phyloP scores from a whole-genome alignment of 306 rosid species.

The Rosa chinensis region DNA sequence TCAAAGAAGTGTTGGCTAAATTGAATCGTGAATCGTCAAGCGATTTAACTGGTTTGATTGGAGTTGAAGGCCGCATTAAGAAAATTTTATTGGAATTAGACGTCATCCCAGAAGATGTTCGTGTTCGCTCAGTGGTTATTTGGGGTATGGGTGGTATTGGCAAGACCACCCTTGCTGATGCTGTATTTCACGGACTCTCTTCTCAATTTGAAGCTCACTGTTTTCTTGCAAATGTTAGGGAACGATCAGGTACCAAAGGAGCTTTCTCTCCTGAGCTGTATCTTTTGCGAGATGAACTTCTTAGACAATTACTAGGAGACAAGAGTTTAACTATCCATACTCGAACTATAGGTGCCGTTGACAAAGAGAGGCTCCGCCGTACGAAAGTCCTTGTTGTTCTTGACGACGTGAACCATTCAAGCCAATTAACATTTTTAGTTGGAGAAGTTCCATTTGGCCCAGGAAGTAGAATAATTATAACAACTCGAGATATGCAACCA shows the following conservation, averaged over 20 bases:
- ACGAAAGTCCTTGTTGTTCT: background rate
- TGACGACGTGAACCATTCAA: conserved; percentile 13
- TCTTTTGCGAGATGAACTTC: background rate
- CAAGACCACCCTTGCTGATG: conserved; percentile 11
- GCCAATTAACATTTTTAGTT: background rate
- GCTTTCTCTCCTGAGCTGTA: background rate
- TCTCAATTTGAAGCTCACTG: background rate
- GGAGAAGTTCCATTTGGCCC: conserved; percentile 9
- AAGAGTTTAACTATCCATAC: background rate
- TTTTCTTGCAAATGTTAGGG: conserved; percentile 8
- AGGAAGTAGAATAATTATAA: conserved; percentile 12
- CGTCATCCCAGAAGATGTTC: background rate
- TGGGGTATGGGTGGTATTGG: conserved; percentile 27
- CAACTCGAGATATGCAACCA: background rate
- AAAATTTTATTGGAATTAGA: background rate
- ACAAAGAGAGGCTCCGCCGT: background rate
- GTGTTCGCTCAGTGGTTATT: conserved; percentile 12
- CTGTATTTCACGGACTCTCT: background rate
- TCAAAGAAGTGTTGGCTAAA: background rate
- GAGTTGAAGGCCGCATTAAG: conserved; percentile 5
- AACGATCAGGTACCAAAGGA: background rate
- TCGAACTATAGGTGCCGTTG: background rate
- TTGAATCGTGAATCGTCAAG: background rate
- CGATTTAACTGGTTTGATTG: conserved; percentile 3
- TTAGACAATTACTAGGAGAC: background rate